Evolutionary conservation across 441 rosid genomes (phyloP), one percentile per base, ranked within the genome.

Genomic region (Pelargonium cotyledonis): DNA sequence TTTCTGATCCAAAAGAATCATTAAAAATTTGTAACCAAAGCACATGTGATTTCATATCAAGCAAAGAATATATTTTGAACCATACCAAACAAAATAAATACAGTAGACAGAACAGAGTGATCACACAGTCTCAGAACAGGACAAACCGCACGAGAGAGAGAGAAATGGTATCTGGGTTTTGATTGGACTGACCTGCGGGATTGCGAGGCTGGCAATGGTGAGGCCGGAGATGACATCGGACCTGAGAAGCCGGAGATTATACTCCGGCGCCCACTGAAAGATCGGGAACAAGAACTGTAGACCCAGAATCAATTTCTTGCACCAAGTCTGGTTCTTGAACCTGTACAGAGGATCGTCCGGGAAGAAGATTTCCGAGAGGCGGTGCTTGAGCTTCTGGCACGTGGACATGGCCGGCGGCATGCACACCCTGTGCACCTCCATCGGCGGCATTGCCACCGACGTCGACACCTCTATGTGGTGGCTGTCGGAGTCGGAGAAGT

Each of bases 151-250:
- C 53, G 15, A 14, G 11, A 47, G 53, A 9, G 11, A 9, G 15
- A 47, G 14, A 47, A 9, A 9, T 9, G 15, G 15, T 9, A 47
- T 55, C 8, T n/a, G 9, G 19, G 62, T 2, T 2, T 2, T 7
- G 11, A 51, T 49, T 49, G 29, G 5, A 9, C 64, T 8, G 29
- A 91, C 99, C 99, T 92, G 98, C 49, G 99, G 99, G 66, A 95
- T 95, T 3, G 99, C 97, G 57, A 95, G 96, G 85, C 96, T 95
- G 44, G 99, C 97, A 85, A 95, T 95, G 91, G 99, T 95, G 79
- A 95, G 88, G 31, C 99, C 99, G 57, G 99, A 88, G 76, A 95
- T 76, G 78, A 89, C 67, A 75, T 95, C 99, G 41, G 99, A 95
- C 84, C 86, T 81, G 66, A 95, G 78, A 47, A 89, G 86, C 68